Conservation (phyloP, 2,329 filamentous ascomycete species). For the Teratosphaeria pseudoeucalypti region DNA sequence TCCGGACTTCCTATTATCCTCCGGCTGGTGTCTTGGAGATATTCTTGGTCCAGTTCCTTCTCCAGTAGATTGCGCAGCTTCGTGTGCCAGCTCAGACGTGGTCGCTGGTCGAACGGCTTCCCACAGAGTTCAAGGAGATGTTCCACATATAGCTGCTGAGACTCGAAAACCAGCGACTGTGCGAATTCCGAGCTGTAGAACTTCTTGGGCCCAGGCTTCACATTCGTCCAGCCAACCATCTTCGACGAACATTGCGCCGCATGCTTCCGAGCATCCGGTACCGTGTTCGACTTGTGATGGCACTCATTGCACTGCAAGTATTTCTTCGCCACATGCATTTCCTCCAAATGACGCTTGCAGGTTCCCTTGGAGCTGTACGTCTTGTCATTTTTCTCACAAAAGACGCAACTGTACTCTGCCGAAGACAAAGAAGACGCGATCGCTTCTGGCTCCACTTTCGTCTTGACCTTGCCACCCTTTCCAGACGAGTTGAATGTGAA, state of each 20-base stretch:
- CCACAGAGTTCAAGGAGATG: slow-evolving; percentile 7
- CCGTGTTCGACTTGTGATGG: slow-evolving; percentile 2
- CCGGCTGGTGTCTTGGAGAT: neutral
- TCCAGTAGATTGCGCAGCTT: slow-evolving; percentile 7
- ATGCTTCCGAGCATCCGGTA: slow-evolving; percentile 10
- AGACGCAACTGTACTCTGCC: slow-evolving; percentile 7
- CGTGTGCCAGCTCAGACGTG: slow-evolving; percentile 2
- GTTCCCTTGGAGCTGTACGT: slow-evolving; percentile 9
- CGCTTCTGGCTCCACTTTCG: neutral
- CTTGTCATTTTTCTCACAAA: slow-evolving; percentile 4
- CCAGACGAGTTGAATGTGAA: neutral
- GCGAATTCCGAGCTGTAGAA: slow-evolving; percentile 9
- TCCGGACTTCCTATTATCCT: slow-evolving; percentile 1
- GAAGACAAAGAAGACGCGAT: neutral
- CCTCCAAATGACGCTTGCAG: slow-evolving; percentile 10
- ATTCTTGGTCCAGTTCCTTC: neutral
- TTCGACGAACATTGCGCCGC: slow-evolving; percentile 1
- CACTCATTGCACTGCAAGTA: slow-evolving; percentile 7
- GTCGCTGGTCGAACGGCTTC: neutral
- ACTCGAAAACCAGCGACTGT: slow-evolving; percentile 1
- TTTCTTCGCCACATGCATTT: slow-evolving; percentile 8
- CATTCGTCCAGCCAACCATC: slow-evolving; percentile 1
- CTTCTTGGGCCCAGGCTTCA: slow-evolving; percentile 4
- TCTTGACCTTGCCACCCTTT: neutral
- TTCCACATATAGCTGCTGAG: slow-evolving; percentile 6